Conservation (phyloP, 768 basidiomycete genomes). For the Sarcomyxa edulis region DNA sequence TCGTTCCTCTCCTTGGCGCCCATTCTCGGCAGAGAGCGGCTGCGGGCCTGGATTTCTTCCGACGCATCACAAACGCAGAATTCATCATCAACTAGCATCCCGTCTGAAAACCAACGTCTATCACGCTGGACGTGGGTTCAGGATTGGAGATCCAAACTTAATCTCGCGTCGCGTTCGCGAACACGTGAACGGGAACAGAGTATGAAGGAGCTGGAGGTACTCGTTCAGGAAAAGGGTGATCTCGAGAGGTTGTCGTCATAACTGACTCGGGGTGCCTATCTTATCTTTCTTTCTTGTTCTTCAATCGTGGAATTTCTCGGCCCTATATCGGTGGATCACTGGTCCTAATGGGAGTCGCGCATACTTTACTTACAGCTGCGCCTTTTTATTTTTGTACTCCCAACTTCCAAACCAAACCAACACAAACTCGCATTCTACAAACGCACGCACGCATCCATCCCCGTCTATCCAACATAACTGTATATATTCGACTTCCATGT, state of each 20-base stretch:
- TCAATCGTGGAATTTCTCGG: too few relatives aligned
- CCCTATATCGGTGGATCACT: not conserved
- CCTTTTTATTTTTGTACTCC: not conserved
- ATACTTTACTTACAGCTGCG: not conserved
- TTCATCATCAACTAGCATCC: constrained; percentile 7
- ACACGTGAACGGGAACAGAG: constrained; percentile 39
- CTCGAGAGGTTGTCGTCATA: constrained; percentile 35
- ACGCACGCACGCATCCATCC: too few relatives aligned
- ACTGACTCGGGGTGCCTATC: constrained; percentile 6
- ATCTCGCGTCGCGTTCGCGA: constrained; percentile 45
- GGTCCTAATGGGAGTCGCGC: not conserved
- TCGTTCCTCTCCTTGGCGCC: constrained; percentile 85
- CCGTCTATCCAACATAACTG: not conserved
- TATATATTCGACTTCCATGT: not conserved
- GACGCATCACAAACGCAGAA: constrained; percentile 12
- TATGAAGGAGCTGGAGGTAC: constrained; percentile 40
- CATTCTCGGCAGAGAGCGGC: constrained; percentile 67
- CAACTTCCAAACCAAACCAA: not conserved
- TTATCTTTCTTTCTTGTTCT: too few relatives aligned
- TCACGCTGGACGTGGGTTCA: constrained; percentile 61
- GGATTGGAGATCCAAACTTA: constrained; percentile 61
- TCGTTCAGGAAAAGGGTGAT: constrained; percentile 53
- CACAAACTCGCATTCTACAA: not conserved
- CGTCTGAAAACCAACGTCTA: constrained; percentile 21
- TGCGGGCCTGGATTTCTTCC: constrained; percentile 49